Evolutionary conservation across 352 stramenopile genomes (phyloP), one percentile per base, ranked within the genome.

Genomic region (Globisporangium cylindrosporum): DNA sequence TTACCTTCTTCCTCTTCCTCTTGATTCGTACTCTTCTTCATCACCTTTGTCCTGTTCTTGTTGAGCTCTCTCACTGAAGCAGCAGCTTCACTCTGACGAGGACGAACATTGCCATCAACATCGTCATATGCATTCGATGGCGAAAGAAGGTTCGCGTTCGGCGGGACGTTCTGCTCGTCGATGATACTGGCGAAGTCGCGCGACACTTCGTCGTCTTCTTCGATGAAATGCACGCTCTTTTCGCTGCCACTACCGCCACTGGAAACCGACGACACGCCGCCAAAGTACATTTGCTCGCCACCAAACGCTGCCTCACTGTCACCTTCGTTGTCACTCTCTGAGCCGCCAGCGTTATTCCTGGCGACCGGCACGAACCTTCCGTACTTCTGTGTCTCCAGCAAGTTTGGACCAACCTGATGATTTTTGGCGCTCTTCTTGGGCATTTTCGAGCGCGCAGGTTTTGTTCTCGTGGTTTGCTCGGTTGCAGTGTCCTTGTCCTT

Each of bases 191-290:
- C 82, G 43, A 90, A 90, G 9, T 84, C 72, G 3, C 79, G 73
- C 7, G 73, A 73, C 20, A 88, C 77, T 24, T 73, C 74, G 7
- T 69, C 65, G 41, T 80, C 79, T 34, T 89, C 80, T 7, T 90
- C 82, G 14, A 90, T 76, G 29, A 85, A 89, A 54, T 90, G 82
- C 62, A 86, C 78, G 29, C 82, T 90, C 25, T 75, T 77, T 29
- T 82, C 74, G 53, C 75, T 89, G 32, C 78, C 73, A 54, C 77
- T 90, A 8, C 77, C 73, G 2, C 77, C 74, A n/a, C 80, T 75
- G 4, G 86, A 87, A 20, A 92, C 84, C 0, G 84, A 92, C 18
- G 84, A 92, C 12, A 92, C 74, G n/a, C 80, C 79, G 38, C 84
- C 84, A 69, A 92, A 92, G 64, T 83, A 88, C 46, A 67, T 55